phyloP scores from a whole-genome alignment of 2,329 filamentous ascomycete genomes.

The Cladosporium sp. region DNA sequence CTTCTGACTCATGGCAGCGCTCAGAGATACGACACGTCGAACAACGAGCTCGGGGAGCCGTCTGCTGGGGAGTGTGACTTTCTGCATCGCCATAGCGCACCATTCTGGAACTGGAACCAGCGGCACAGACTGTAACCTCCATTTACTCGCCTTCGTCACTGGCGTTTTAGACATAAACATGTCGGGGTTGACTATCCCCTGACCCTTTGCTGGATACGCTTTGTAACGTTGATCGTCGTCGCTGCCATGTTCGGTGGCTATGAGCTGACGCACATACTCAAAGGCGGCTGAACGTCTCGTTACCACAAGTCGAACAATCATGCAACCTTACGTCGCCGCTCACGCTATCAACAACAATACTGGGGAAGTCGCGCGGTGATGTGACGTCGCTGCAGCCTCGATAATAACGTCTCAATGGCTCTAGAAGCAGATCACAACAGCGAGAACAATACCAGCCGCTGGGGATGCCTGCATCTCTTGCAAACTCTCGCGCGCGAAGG shows the following conservation, averaged over 20 bases:
- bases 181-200: conserved; percentile 24
- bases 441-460: neutral
- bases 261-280: neutral
- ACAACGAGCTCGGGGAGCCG: neutral
- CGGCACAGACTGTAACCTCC: conserved; percentile 13
- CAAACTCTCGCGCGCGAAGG: neutral
- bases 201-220: neutral
- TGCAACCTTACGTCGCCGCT: neutral
- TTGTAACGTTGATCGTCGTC: conserved; percentile 9
- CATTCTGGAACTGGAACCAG: conserved; percentile 21
- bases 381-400: neutral
- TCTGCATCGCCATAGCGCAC: no score
- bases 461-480: neutral
- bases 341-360: neutral
- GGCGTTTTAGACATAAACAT: conserved; percentile 32
- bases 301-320: neutral
- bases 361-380: neutral
- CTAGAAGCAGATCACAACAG: neutral
- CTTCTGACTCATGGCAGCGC: neutral
- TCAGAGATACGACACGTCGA: no score
- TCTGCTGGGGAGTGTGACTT: no score
- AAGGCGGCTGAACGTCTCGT: neutral
- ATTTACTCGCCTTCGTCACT: conserved; percentile 24
- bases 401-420: neutral
- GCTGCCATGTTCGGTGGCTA: neutral